Conservation (phyloP, 2,329 filamentous ascomycete species). For the Fusarium robinianum region DNA sequence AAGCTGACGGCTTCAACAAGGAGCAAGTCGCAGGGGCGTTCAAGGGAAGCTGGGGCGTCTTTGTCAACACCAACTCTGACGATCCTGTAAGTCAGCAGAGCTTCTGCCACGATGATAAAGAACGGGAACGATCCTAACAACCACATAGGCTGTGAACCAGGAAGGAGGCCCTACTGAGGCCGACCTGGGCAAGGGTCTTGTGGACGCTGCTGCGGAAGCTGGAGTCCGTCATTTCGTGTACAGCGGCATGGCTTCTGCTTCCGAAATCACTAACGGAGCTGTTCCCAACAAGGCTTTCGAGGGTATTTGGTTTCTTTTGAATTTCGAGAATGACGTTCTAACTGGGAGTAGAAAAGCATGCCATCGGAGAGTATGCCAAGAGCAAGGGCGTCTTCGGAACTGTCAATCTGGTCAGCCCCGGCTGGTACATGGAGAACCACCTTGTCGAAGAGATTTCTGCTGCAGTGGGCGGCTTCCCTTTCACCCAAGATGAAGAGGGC, state of each 20-base stretch:
- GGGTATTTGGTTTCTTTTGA: slow-evolving; percentile 31
- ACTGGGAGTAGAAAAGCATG: slow-evolving; percentile 42
- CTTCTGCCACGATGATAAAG: too few species aligned
- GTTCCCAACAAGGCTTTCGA: slow-evolving; percentile 42
- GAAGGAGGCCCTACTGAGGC: slow-evolving; percentile 38
- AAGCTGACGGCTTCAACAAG: slow-evolving; percentile 37
- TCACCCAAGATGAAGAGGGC: slow-evolving; percentile 41
- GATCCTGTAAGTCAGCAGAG: slow-evolving; percentile 32
- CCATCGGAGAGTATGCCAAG: slow-evolving; percentile 45
- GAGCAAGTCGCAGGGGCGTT: slow-evolving; percentile 36
- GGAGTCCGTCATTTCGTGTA: slow-evolving; percentile 45
- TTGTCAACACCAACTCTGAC: slow-evolving; percentile 42
- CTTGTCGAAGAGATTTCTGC: slow-evolving; percentile 41
- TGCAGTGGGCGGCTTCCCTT: slow-evolving; percentile 49
- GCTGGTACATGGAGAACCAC: slow-evolving; percentile 51
- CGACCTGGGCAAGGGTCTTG: slow-evolving; percentile 42
- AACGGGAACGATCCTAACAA: slow-evolving; percentile 5
- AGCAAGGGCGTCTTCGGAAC: slow-evolving; percentile 40
- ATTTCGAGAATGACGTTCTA: not conserved
- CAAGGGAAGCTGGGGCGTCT: slow-evolving; percentile 41
- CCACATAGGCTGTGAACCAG: slow-evolving; percentile 31
- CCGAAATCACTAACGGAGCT: slow-evolving; percentile 40
- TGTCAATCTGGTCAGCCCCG: slow-evolving; percentile 43
- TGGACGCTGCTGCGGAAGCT: slow-evolving; percentile 41
- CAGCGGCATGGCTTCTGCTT: slow-evolving; percentile 42